phyloP scores from a whole-genome alignment of 2,329 filamentous ascomycete species.

The Pseudopyrenochaeta lycopersici region DNA sequence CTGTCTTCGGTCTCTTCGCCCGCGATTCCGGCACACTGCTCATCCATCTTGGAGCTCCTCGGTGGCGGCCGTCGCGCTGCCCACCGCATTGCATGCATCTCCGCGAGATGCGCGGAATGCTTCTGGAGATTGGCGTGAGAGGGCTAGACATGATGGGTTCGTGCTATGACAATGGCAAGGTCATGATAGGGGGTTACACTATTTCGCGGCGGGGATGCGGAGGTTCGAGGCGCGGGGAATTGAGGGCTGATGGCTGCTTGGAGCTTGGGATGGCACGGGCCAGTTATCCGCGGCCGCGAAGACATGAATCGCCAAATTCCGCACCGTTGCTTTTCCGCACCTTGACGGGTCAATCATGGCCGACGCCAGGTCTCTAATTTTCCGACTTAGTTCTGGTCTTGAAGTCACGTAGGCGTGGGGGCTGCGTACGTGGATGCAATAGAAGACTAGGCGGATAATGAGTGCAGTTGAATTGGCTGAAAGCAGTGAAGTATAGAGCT shows the following conservation, averaged over 20 bases:
- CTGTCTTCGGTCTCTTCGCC: constrained; percentile 46
- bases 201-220: constrained; percentile 16
- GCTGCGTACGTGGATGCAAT: no score
- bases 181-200: constrained; percentile 9
- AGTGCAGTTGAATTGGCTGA: no score
- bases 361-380: background rate
- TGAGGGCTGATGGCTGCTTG: background rate
- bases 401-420: no score
- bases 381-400: no score
- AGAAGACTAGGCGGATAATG: no score
- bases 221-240: constrained; percentile 2
- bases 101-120: constrained; percentile 19
- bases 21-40: constrained; percentile 31
- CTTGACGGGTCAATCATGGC: background rate
- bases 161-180: constrained; percentile 7
- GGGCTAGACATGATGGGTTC: constrained; percentile 26
- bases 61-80: constrained; percentile 9
- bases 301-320: background rate
- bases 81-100: constrained; percentile 30
- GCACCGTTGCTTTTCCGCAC: background rate
- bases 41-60: constrained; percentile 35
- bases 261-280: background rate
- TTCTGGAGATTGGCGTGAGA: constrained; percentile 13
- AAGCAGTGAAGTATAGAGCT: no score
- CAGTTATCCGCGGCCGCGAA: background rate